Base-by-base conservation (phyloP, 768 basidiomycete genomes). In the Suillus weaverae region DNA sequence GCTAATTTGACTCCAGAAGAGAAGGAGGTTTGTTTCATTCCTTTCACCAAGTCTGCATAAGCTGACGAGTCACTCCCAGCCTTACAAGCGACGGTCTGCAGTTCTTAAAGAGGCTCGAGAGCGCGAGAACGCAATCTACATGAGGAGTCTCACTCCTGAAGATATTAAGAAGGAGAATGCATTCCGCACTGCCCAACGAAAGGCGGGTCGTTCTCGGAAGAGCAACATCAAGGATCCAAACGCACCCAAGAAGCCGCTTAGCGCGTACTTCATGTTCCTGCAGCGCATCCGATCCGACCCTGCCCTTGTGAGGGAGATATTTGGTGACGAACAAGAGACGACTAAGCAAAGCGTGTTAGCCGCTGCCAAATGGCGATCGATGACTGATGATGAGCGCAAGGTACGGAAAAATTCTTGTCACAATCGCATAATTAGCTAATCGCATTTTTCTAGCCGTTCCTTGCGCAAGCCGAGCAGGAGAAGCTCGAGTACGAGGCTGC, bases 181-280 rank as follows among this genome's bases (percentile, higher is more conserved):
- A 8, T 97, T 90, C 79, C 89, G 95, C 48, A 89, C 95, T 46
- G 93, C 94, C 36, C 95, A 97, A 78, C 89, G 95, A 65, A 94
- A 94, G 78, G 91, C 92, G 18, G 95, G 95, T 67, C 95, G 94
- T 77, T 95, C 92, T 44, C 85, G 94, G 67, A 93, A 91, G 84
- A 90, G 90, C 69, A 97, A 97, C 75, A 91, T 97, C 78, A 97
- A 96, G 80, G 95, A 97, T 74, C 95, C 95, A 39, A 97, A 97
- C 73, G 95, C 94, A 9, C 95, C 95, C 4, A 96, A 95, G 87
- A 97, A 97, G 73, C 95, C 95, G 7, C 85, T 97, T 51, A 90
- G 88, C 73, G 94, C 95, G 0, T 97, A 97, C 72, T 97, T 97
- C 69, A 92, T 96, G 89, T 97, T 95, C 81, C 76, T 97, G 68